Conservation (phyloP, 352 stramenopile species). For the Plasmopara muralis region DNA sequence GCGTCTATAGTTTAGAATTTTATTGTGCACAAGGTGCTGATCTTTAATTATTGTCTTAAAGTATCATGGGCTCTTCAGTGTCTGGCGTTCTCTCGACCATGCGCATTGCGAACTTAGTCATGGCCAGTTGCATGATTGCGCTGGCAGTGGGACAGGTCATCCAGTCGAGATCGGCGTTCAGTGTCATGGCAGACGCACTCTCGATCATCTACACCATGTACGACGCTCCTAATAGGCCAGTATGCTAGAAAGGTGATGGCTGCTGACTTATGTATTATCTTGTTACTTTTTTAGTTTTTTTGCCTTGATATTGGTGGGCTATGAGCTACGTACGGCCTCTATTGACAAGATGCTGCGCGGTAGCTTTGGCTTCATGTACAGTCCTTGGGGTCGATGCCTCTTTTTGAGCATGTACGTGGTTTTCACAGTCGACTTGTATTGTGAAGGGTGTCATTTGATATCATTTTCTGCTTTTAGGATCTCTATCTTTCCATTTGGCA, state of each 20-base stretch:
- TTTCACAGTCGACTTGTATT: not conserved
- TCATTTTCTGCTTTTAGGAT: conserved; percentile 39
- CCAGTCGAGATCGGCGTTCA: conserved; percentile 56
- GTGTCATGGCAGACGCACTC: conserved; percentile 64
- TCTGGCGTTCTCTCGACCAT: conserved; percentile 71
- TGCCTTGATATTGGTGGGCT: conserved; percentile 73
- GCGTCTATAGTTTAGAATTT: conserved; percentile 11
- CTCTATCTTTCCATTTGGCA: conserved; percentile 86
- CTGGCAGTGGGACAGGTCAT: conserved; percentile 67
- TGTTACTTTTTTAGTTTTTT: conserved; percentile 49
- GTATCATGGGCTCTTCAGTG: conserved; percentile 76
- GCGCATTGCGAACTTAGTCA: conserved; percentile 66
- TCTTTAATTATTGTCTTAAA: conserved; percentile 10
- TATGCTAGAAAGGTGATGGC: not conserved
- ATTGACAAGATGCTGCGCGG: conserved; percentile 65
- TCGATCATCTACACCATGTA: conserved; percentile 86
- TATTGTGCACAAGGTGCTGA: not conserved
- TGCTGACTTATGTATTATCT: conserved; percentile 4
- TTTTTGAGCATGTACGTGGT: conserved; percentile 76
- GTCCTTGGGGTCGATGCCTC: conserved; percentile 76
- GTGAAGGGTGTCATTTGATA: conserved; percentile 5
- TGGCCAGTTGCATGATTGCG: conserved; percentile 70
- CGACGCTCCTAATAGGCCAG: not conserved
- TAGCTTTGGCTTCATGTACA: conserved; percentile 88
- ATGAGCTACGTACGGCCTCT: conserved; percentile 68